These are phyloP conservation scores for Moesziomyces globuligerus DNA, from an alignment of 1,284 basidiomycete genomes.

Conservation along the genomic window DNA sequence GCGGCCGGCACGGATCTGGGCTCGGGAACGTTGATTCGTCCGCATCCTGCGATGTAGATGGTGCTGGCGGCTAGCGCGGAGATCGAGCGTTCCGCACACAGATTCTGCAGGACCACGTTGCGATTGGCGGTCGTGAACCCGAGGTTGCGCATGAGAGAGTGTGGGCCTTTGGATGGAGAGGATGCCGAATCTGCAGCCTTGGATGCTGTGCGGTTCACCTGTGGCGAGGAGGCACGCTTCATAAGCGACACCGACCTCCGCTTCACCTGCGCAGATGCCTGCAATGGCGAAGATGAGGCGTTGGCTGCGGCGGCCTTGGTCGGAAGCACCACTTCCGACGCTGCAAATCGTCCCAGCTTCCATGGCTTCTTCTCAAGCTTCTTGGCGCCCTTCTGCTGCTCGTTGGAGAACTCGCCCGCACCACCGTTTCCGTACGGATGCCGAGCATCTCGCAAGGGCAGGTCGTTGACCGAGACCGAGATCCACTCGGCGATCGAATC, in stretches of 20 bases:
- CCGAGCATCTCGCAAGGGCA: constrained; percentile 14
- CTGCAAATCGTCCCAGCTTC: constrained; percentile 37
- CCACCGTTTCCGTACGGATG: constrained; percentile 41
- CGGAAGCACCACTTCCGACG: constrained; percentile 32
- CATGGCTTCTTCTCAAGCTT: constrained; percentile 37
- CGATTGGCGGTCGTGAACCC: constrained; percentile 43
- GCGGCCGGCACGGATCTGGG: not conserved
- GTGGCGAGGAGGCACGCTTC: constrained; percentile 19
- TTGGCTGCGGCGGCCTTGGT: not conserved
- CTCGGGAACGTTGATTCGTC: constrained; percentile 24
- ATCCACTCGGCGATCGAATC: constrained; percentile 49
- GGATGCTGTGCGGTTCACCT: constrained; percentile 17
- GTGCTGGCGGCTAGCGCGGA: constrained; percentile 32
- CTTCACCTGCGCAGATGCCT: constrained; percentile 4
- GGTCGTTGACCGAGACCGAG: constrained; percentile 36
- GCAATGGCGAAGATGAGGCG: not conserved
- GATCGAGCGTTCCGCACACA: constrained; percentile 30
- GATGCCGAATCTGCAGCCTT: constrained; percentile 5
- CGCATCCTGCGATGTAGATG: constrained; percentile 28
- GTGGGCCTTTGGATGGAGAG: not conserved
- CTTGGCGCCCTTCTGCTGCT: constrained; percentile 18
- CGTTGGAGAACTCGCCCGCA: constrained; percentile 35
- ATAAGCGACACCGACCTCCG: constrained; percentile 21
- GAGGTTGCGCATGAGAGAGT: constrained; percentile 34
- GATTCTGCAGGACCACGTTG: constrained; percentile 37